Base-by-base conservation (phyloP, 257 asterid genomes). In the Paraleonurus japonicus region DNA sequence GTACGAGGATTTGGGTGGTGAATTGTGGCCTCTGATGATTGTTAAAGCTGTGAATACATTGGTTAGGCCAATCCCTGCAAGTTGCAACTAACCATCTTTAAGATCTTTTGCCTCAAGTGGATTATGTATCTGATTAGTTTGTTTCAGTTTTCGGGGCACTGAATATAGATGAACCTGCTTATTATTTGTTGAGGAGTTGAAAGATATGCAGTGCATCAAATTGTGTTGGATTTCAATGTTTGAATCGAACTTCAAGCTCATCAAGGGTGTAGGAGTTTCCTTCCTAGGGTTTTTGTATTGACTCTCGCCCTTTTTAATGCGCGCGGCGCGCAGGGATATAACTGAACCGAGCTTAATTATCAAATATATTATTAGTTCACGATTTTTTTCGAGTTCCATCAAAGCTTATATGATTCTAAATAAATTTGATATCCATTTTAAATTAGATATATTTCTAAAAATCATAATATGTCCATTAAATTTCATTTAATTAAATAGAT, bases 1-100 rank as follows among this genome's bases (percentile, higher is more conserved):
- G 60, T 61, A 8, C 48, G 17, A 16, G 28, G n/a, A 68, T 48
- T 71, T 5, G 75, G 75, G 65, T 74, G 69, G 65, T 70, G 54
- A 59, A n/a, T 58, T 57, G 5, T 32, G 54, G 7, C 28, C 58
- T 35, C 16, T 69, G 2, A 61, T 51, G 35, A 26, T 68, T 19
- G 47, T 6, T 2, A 22, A 54, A 59, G 20, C 12, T 68, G 57
- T 68, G n/a, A 4, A 24, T 7, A 23, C 47, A 15, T 60, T 28
- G 15, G 10, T 16, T 32, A 61, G 41, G 3, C 59, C 64, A 4
- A 7, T 41, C n/a, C 48, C 12, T 41, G 48, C 48, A 41, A 41
- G 6, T 15, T 37, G 45, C 45, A 37, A 41, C 4, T 41, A 5
- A 32, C 37, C 16, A 12, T 41, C 48, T 41, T 41, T 19, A 47